Conservation (phyloP, 192 early-diverging fungal genomes). For the Backusella morwellensis region DNA sequence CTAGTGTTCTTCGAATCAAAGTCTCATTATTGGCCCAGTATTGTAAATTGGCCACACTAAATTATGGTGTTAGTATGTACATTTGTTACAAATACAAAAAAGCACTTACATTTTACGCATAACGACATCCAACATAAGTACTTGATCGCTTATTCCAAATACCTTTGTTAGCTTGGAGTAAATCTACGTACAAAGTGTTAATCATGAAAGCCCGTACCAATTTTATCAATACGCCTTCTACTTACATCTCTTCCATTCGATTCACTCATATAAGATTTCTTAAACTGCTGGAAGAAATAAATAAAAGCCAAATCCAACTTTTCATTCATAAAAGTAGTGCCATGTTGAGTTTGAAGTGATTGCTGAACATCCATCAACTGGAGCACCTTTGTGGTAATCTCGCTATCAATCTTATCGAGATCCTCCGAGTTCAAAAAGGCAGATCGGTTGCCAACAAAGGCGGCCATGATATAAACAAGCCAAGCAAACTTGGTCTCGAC, state of each 20-base stretch:
- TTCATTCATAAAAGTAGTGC: slow-evolving; percentile 49
- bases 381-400: slow-evolving; percentile 64
- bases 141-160: slow-evolving; percentile 68
- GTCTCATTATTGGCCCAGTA: slow-evolving; percentile 53
- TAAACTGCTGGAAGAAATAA: slow-evolving; percentile 77
- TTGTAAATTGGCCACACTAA: slow-evolving; percentile 60
- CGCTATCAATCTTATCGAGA: slow-evolving; percentile 77
- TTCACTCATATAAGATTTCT: slow-evolving; percentile 82
- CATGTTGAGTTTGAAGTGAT: slow-evolving; percentile 51
- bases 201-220: not conserved
- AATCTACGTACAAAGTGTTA: slow-evolving; percentile 39
- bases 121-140: slow-evolving; percentile 58
- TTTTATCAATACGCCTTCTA: not conserved
- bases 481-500: slow-evolving; percentile 74
- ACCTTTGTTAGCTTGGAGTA: slow-evolving; percentile 61
- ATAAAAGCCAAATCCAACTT: slow-evolving; percentile 77
- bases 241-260: slow-evolving; percentile 46
- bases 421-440: slow-evolving; percentile 68
- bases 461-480: slow-evolving; percentile 76
- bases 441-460: slow-evolving; percentile 65
- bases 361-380: slow-evolving; percentile 70
- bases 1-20: slow-evolving; percentile 63
- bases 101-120: slow-evolving; percentile 59
- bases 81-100: not conserved
- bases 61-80: not conserved